A percentile compares a stretch with the other conserved stretches of the same genome.
phyloP scores from a whole-genome alignment of 805 yeast species.

The Nakazawaea sp. region DNA sequence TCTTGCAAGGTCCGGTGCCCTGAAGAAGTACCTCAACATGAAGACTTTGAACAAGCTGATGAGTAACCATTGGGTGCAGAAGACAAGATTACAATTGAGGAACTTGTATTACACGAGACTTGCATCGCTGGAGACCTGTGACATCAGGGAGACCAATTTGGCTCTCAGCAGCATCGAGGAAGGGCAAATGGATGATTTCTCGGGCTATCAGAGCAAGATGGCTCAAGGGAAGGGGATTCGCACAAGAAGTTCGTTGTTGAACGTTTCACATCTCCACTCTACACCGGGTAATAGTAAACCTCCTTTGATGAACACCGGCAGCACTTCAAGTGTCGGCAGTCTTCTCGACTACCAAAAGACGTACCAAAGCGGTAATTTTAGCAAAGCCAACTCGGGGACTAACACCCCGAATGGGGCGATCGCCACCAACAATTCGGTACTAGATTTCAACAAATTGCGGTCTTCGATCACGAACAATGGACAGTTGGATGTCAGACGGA shows the following conservation, averaged over 20 bases:
- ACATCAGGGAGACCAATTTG: constrained; percentile 12
- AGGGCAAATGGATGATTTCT: constrained; percentile 11
- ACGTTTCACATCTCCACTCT: constrained; percentile 1
- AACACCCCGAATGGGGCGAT: neutral
- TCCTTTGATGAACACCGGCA: neutral
- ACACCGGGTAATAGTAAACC: constrained; percentile 1
- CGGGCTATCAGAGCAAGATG: neutral
- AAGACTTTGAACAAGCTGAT: neutral
- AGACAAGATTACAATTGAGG: constrained; percentile 8
- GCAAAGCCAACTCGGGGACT: neutral
- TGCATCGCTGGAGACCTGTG: constrained; percentile 13
- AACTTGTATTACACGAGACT: constrained; percentile 13
- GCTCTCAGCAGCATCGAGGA: constrained; percentile 14
- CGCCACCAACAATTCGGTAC: neutral
- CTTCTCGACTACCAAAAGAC: constrained; percentile 7
- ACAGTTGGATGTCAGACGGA: constrained; percentile 1
- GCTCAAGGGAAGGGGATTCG: constrained; percentile 14
- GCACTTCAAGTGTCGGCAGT: constrained; percentile 9
- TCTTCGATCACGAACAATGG: constrained; percentile 7
- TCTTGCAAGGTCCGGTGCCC: constrained; percentile 5
- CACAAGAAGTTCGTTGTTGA: constrained; percentile 19
- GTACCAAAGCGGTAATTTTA: neutral
- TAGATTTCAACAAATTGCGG: constrained; percentile 10
- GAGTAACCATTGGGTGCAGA: constrained; percentile 11
- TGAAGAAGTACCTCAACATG: constrained; percentile 2